Base-by-base conservation (phyloP, 371 early-diverging fungal species). In the Actinomortierella wolfii region DNA sequence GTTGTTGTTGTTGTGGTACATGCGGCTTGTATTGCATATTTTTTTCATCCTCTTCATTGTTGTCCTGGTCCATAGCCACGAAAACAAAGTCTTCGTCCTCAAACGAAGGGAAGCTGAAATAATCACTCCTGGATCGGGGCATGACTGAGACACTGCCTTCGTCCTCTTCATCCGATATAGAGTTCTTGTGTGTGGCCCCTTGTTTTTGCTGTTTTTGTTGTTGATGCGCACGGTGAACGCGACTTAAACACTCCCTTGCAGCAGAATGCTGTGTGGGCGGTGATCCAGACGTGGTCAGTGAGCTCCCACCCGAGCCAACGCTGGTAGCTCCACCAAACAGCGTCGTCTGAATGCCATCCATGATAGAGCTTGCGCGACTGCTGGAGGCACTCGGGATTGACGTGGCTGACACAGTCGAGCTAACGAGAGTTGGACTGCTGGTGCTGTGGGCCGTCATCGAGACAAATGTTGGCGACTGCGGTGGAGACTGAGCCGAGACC, bases 21-120 rank as follows among this genome's bases (percentile, higher is more conserved):
- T 34, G 34, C 34, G 34, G 11, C 7, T 34, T 4, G 34, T 34
- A 34, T 11, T 34, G 4, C 34, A 6, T 34, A 6, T 34, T 34
- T 11, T 34, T 34, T 4, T 34, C 34, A 11, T 34, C 7, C 34
- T 34, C 34, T 34, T 34, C 34, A 34, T 34, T 34, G 7, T 34
- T 34, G 23, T 68, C 59, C 6, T 54, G 23, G 9, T 62, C 67
- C 73, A 73, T 73, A 2, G 67, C 57, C 26, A 73, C 63, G 34
- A 66, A 66, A 28, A 73, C 66, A 63, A 73, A 73, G 52, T 73
- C 73, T 43, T 66, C 51, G 28, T 73, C 73, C n/a, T 73, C 73
- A 59, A 73, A 73, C 29, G 58, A 66, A 17, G 73, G 73, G 53
- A 73, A 73, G 34, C 73, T 73, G 41, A 73, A 61, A 57, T 73